These are phyloP conservation scores for Beauveria australis DNA, from an alignment of 2,329 filamentous ascomycete species.

Conservation along the genomic window DNA sequence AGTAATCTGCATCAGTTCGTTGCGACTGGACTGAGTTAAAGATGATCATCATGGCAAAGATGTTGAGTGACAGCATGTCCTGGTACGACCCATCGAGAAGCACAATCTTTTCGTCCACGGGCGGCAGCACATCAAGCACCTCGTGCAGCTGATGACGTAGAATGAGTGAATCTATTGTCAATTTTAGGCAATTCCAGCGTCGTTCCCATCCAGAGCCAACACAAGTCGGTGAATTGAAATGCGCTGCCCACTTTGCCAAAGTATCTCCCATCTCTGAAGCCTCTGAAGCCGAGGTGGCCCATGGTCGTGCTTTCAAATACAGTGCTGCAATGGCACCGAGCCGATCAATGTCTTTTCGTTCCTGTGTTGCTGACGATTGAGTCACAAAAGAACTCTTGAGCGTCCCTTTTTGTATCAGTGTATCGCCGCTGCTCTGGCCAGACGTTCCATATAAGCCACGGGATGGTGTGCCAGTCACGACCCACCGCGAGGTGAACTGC, in stretches of 20 bases:
- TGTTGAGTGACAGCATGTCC: conserved; percentile 73
- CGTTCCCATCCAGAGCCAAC: conserved; percentile 45
- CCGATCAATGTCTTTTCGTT: conserved; percentile 57
- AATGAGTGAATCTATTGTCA: conserved; percentile 69
- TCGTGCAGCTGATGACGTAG: conserved; percentile 71
- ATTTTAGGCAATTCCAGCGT: conserved; percentile 53
- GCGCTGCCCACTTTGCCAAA: conserved; percentile 61
- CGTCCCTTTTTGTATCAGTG: no score
- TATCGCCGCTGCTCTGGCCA: no score
- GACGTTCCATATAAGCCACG: conserved; percentile 62
- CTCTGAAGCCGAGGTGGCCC: conserved; percentile 54
- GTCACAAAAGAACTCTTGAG: neutral
- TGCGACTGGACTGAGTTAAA: conserved; percentile 87
- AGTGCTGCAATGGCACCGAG: conserved; percentile 57
- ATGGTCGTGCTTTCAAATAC: conserved; percentile 71
- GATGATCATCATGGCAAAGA: conserved; percentile 77
- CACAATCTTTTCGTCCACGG: conserved; percentile 62
- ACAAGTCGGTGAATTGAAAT: conserved; percentile 52
- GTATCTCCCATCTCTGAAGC: conserved; percentile 44
- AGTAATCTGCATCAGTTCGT: conserved; percentile 73
- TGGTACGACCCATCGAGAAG: conserved; percentile 75
- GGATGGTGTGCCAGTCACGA: conserved; percentile 85
- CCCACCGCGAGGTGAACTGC: conserved; percentile 69
- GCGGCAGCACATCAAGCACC: conserved; percentile 60
- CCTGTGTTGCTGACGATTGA: conserved; percentile 38